Base-by-base conservation (phyloP, 176 grass and related monocot genomes). In the Secale cereale region DNA sequence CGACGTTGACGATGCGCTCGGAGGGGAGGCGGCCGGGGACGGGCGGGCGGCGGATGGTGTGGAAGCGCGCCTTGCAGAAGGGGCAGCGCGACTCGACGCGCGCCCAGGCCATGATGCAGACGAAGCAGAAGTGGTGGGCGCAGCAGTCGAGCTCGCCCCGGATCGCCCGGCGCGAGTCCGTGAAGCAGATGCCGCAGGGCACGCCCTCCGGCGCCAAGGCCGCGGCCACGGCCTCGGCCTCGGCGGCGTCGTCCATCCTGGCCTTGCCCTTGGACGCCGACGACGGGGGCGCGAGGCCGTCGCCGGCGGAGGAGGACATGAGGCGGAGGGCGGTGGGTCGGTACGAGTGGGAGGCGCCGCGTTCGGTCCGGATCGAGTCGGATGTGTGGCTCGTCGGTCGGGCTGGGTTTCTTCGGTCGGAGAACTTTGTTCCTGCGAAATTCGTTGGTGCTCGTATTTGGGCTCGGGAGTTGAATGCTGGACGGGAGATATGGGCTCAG, bases 51-150 rank as follows among this genome's bases (percentile, higher is more conserved):
- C 86, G 87, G 85, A 98, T 93, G 36, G 82, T 77, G 45, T 26
- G 80, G 65, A 98, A 98, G 20, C 91, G 89, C 60, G 77, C 85
- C 78, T 94, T 98, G 83, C 93, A 98, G 37, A 89, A 89, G 64
- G 96, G 93, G 86, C 96, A 98, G 46, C 93, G 89, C 13, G 96
- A 89, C 80, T 98, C 93, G 69, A 98, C 82, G 83, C 94, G 94
- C 19, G 78, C 91, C 96, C 96, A 95, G 67, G 92, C 96, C 96
- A 95, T 92, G 76, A 98, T 91, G 87, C 91, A 98, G 72, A 98
- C 83, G 85, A 95, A 98, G 85, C 96, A 98, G 78, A 98, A 98
- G 79, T 71, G 83, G 86, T 98, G 96, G 17, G 74, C 74, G 74
- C 93, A 98, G 86, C 91, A 81, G 83, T 98, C 96, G 37, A 93